Base-by-base conservation (phyloP, 495 filamentous ascomycete species). In the Clavariopsis aquatica region DNA sequence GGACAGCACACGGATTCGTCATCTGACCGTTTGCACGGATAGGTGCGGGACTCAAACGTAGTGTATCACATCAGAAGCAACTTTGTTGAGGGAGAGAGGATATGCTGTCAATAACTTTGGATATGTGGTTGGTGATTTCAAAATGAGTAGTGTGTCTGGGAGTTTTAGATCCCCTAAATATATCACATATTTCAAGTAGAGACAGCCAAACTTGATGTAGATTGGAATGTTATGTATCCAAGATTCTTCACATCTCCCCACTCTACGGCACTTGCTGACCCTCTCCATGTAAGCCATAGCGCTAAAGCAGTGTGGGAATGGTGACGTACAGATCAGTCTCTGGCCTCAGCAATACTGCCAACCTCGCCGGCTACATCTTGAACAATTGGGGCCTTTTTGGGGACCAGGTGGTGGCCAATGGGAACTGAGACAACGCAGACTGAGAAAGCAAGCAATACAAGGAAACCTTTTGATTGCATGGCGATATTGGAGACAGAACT, bases 401-500 rank as follows among this genome's bases (percentile, higher is more conserved):
- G 38, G 38, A 43, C 38, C 5, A 43, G 38, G 38, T 17, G 38
- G 13, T 43, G 6, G 13, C 13, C n/a, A 1, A 38, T 19, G 17
- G 57, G 43, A 19, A 36, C 57, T 31, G 43, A 36, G 22, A 31
- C 13, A 12, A 52, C 43, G n/a, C 41, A 38, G 41, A 28, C 31
- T 10, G 17, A 27, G 19, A 60, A 28, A 17, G 45, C 57, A 19
- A 49, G 43, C 10, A 46, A 15, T 7, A 41, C 15, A 13, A 60
- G 28, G 46, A 51, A 20, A 23, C 24, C 41, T 3, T 6, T 43
- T 17, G 57, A 51, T 12, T 36, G 57, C 57, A 60, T 60, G 24
- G n/a, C n/a, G n/a, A n/a, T n/a, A n/a, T n/a, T n/a, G n/a, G n/a
- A n/a, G n/a, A n/a, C n/a, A n/a, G n/a, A n/a, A n/a, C n/a, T n/a